phyloP scores from a whole-genome alignment of 1,284 basidiomycete species.

The Puccinia novopanici region DNA sequence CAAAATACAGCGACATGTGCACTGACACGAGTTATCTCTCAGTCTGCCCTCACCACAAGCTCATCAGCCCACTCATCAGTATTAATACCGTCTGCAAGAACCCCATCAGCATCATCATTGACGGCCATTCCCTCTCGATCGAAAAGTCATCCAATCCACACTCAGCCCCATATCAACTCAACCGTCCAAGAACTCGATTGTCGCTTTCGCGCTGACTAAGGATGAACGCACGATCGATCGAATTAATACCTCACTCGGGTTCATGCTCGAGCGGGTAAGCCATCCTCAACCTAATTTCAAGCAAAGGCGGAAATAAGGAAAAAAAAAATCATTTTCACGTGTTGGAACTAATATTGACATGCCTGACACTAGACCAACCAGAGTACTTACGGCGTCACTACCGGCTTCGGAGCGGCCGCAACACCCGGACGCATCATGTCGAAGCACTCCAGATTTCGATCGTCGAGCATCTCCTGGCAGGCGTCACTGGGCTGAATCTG shows the following conservation, averaged over 20 bases:
- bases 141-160: background rate
- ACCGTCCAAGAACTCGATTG: background rate
- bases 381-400: conserved; percentile 48
- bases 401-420: conserved; percentile 60
- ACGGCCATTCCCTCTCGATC: conserved; percentile 17
- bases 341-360: no score
- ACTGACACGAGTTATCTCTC: no score
- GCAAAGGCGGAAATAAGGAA: no score
- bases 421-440: conserved; percentile 71
- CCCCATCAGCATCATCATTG: background rate
- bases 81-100: background rate
- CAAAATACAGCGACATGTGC: no score
- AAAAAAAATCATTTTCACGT: no score
- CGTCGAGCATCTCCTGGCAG: conserved; percentile 75
- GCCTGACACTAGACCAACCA: conserved; percentile 56
- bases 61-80: background rate
- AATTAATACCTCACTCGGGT: conserved; percentile 14
- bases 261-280: conserved; percentile 31
- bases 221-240: background rate
- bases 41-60: no score
- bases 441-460: conserved; percentile 72
- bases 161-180: background rate
- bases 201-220: background rate
- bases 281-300: no score
- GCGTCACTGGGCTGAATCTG: conserved; percentile 66